A percentile compares a stretch with the other conserved stretches of the same genome.
Evolutionary conservation across 345 rosid species (phyloP).

Genomic region (Linum tenue): DNA sequence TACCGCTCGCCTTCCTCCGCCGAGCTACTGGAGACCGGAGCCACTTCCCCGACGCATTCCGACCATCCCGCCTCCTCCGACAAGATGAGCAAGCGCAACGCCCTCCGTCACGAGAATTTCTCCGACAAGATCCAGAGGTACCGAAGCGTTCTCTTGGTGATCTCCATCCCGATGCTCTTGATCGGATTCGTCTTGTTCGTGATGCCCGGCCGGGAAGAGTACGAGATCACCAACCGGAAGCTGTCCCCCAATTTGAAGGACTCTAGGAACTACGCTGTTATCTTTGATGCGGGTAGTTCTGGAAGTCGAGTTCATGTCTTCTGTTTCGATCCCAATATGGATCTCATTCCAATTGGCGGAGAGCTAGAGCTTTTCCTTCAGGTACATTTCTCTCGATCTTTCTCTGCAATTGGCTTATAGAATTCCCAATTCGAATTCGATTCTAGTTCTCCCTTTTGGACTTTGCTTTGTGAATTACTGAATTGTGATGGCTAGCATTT

Average conservation of each 20-base stretch:
- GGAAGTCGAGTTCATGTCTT: conserved; percentile 94
- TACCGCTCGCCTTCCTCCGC: conserved; percentile 68
- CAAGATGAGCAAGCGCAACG: conserved; percentile 51
- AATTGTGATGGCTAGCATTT: conserved; percentile 2
- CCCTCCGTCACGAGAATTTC: conserved; percentile 40
- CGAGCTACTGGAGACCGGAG: conserved; percentile 28
- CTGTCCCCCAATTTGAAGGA: conserved; percentile 30
- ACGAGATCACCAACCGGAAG: conserved; percentile 36
- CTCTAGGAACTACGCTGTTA: conserved; percentile 54
- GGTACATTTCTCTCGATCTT: conserved; percentile 24
- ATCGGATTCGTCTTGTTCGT: conserved; percentile 48
- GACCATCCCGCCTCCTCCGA: conserved; percentile 27
- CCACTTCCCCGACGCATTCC: conserved; percentile 22
- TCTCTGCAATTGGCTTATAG: background rate
- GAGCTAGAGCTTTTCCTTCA: conserved; percentile 80
- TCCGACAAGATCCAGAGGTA: conserved; percentile 72
- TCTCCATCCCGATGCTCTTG: conserved; percentile 60
- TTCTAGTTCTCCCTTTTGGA: background rate
- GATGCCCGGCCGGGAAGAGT: conserved; percentile 50
- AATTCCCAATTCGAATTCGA: too few species aligned
- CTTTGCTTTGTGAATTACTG: background rate
- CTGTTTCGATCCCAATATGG: conserved; percentile 78
- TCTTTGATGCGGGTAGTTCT: conserved; percentile 94
- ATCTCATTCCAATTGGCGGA: conserved; percentile 81
- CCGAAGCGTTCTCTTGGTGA: conserved; percentile 49